These are phyloP conservation scores for Chaetoceros muelleri DNA, from an alignment of 108 stramenopile species.

Conservation along the genomic window DNA sequence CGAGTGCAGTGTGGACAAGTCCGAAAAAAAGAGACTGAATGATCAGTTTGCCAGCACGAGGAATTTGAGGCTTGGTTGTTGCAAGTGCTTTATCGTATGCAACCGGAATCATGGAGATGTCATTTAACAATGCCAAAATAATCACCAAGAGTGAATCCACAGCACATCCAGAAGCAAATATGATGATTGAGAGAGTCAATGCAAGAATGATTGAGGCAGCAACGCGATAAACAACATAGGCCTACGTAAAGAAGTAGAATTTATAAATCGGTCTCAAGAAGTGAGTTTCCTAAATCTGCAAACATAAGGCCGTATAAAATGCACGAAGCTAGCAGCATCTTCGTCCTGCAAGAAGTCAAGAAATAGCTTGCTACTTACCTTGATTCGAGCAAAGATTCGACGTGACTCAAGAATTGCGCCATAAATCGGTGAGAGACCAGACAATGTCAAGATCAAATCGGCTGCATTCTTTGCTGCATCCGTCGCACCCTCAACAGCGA, in stretches of 20 bases:
- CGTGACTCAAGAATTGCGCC: slow-evolving; percentile 64
- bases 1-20: slow-evolving; percentile 30
- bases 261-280: slow-evolving; percentile 15
- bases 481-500: slow-evolving; percentile 78
- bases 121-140: slow-evolving; percentile 78
- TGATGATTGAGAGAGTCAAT: slow-evolving; percentile 41
- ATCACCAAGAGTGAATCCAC: slow-evolving; percentile 71
- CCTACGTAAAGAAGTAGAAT: not conserved
- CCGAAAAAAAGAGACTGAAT: slow-evolving; percentile 42
- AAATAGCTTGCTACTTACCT: too few species aligned
- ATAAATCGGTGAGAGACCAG: slow-evolving; percentile 72
- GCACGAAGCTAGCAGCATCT: slow-evolving; percentile 6
- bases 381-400: slow-evolving; percentile 64
- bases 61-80: slow-evolving; percentile 34
- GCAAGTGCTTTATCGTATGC: slow-evolving; percentile 78
- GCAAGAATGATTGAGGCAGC: slow-evolving; percentile 52
- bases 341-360: slow-evolving; percentile 2
- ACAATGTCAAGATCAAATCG: slow-evolving; percentile 73
- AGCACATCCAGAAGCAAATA: slow-evolving; percentile 60
- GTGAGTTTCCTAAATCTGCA: slow-evolving; percentile 1
- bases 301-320: slow-evolving; percentile 15
- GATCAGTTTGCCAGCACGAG: slow-evolving; percentile 33
- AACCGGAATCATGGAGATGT: slow-evolving; percentile 77
- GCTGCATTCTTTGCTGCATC: slow-evolving; percentile 87
- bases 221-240: slow-evolving; percentile 74